phyloP scores from a whole-genome alignment of 768 basidiomycete genomes.

The Pisolithus albus region DNA sequence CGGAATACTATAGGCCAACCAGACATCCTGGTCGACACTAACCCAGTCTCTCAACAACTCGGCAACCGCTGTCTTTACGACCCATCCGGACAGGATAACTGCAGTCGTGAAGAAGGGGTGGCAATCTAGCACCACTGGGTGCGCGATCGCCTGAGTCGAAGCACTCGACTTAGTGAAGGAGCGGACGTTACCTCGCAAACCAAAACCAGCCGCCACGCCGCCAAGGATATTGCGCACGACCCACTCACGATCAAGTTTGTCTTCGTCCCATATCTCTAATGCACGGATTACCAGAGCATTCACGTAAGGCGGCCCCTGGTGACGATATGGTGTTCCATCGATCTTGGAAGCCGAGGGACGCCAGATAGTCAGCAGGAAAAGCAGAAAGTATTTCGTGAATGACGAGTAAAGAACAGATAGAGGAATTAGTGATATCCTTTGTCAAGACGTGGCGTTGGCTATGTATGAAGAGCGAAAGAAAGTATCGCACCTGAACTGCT shows the following conservation, averaged over 20 bases:
- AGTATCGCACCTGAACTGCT: constrained; percentile 50
- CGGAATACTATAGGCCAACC: constrained; percentile 81
- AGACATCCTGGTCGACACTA: constrained; percentile 57
- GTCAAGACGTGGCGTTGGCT: background rate
- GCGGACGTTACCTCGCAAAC: constrained; percentile 55
- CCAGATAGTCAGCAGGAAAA: constrained; percentile 82
- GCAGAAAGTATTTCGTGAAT: constrained; percentile 73
- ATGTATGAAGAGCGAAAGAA: background rate
- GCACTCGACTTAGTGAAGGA: background rate
- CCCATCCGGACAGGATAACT: constrained; percentile 74
- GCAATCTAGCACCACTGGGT: constrained; percentile 67
- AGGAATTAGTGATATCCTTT: constrained; percentile 66
- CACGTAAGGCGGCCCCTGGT: constrained; percentile 22
- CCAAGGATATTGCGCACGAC: constrained; percentile 76
- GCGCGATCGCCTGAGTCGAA: background rate
- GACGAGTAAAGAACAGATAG: constrained; percentile 81
- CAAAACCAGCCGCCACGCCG: constrained; percentile 84
- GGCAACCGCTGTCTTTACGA: constrained; percentile 57
- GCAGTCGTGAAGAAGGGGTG: constrained; percentile 67
- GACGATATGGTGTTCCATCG: constrained; percentile 14
- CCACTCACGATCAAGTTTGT: constrained; percentile 76
- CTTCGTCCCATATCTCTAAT: constrained; percentile 60
- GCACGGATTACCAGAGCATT: constrained; percentile 33
- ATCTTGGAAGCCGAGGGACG: constrained; percentile 35
- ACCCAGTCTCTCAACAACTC: constrained; percentile 61